Base-by-base conservation (phyloP, 2,329 filamentous ascomycete genomes). In the Cladophialophora chaetospira region DNA sequence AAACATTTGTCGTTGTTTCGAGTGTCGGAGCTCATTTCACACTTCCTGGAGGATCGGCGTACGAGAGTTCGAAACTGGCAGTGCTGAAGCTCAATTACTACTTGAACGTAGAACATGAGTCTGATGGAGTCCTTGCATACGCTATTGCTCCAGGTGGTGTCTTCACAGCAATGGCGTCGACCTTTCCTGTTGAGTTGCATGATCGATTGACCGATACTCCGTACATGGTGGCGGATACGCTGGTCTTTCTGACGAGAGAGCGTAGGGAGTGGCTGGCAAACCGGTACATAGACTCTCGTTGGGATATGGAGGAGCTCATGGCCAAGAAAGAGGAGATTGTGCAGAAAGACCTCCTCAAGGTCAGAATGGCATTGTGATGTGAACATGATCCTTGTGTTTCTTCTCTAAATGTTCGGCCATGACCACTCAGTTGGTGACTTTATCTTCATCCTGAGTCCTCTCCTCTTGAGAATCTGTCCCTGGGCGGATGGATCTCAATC, bases 11-110 rank as follows among this genome's bases (percentile, higher is more conserved):
- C 58, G 71, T 72, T 35, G 57, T 76, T 3, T 66, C 71, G 26
- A 78, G 75, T 52, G 67, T 70, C 29, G 77, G 74, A 2, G 77
- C 72, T 1, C 67, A 74, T 29, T 36, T 66, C 5, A 59, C 70
- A 3, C 45, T 48, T 0, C 67, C 67, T 0, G 71, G 72, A 2
- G 73, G 69, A 0, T 78, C 74, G 9, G 71, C 71, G 0, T 82
- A 82, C 62, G 76, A 79, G 63, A 70, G 70, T 2, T 68, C 70
- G 43, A 81, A 82, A 62, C 71, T 80, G 38, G 52, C 75, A 0
- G 60, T 77, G 1, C 68, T 73, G 50, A 73, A 77, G 8, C 65
- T 82, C n/a, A 75, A 71, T 15, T 75, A 82, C 63, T 79, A 75
- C 55, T 54, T 78, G 28, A 69, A 67, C 3, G 57, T 58, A 31